phyloP scores from a whole-genome alignment of 768 basidiomycete species.

The Fistulinella prunicolor region DNA sequence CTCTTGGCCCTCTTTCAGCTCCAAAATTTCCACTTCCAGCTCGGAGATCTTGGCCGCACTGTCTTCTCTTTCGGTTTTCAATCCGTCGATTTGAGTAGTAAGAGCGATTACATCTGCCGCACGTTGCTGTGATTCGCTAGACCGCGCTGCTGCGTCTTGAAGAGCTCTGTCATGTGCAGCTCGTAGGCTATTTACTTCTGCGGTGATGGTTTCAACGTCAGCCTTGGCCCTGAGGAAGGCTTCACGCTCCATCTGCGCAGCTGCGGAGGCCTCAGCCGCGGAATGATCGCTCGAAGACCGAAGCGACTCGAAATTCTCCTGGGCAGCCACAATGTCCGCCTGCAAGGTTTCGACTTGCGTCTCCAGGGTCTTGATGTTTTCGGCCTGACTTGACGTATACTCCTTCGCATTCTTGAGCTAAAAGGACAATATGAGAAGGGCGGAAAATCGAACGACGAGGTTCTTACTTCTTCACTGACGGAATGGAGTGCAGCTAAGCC shows the following conservation, averaged over 20 bases:
- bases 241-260: slow-evolving; percentile 60
- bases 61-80: slow-evolving; percentile 70
- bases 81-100: slow-evolving; percentile 44
- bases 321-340: slow-evolving; percentile 45
- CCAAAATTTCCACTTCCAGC: slow-evolving; percentile 77
- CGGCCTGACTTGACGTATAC: slow-evolving; percentile 39
- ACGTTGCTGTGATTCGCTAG: slow-evolving; percentile 47
- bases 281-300: slow-evolving; percentile 45
- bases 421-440: slow-evolving; percentile 3
- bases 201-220: slow-evolving; percentile 53
- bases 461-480: slow-evolving; percentile 51
- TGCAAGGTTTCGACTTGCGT: slow-evolving; percentile 51
- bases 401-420: slow-evolving; percentile 55
- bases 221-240: slow-evolving; percentile 61
- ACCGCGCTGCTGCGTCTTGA: slow-evolving; percentile 44
- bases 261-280: slow-evolving; percentile 42
- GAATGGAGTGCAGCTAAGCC: slow-evolving; percentile 36
- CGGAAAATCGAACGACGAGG: neutral
- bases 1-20: slow-evolving; percentile 71
- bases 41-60: slow-evolving; percentile 70
- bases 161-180: slow-evolving; percentile 47
- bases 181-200: slow-evolving; percentile 52
- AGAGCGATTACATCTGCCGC: slow-evolving; percentile 43
- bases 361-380: slow-evolving; percentile 47
- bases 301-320: slow-evolving; percentile 51